A percentile compares a stretch with the other conserved stretches of the same genome.
Evolutionary conservation across 2,329 filamentous ascomycete genomes (phyloP).

Genomic region (Neonectria hederae): DNA sequence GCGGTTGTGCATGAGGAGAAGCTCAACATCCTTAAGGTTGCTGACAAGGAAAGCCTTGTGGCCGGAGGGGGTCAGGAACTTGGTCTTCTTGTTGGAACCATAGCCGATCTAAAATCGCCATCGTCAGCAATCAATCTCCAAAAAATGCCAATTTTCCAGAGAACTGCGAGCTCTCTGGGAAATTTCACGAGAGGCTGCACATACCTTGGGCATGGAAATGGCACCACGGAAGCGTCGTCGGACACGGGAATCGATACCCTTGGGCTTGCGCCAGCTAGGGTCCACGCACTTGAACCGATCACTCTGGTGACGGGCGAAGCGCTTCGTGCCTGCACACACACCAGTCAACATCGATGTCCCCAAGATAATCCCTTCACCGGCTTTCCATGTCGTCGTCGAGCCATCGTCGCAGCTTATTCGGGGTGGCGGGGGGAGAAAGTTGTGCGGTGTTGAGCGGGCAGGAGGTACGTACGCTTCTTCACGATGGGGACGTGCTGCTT

Average conservation of each 20-base stretch:
- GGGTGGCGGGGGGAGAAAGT: constrained; percentile 11
- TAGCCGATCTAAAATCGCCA: constrained; percentile 82
- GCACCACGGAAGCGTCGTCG: constrained; percentile 97
- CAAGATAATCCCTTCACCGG: constrained; percentile 9
- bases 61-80: constrained; percentile 98
- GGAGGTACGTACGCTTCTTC: constrained; percentile 93
- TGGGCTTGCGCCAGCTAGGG: constrained; percentile 97
- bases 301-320: constrained; percentile 97
- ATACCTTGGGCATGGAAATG: constrained; percentile 97
- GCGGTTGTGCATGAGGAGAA: constrained; percentile 99
- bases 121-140: constrained; percentile 29
- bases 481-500: constrained; percentile 99
- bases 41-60: constrained; percentile 99
- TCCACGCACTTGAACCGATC: constrained; percentile 95
- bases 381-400: constrained; percentile 28
- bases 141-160: background rate
- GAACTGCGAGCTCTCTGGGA: constrained; percentile 10
- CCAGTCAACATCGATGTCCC: constrained; percentile 50
- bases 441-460: constrained; percentile 24
- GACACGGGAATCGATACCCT: constrained; percentile 99
- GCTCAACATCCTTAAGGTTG: constrained; percentile 95
- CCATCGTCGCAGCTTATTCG: constrained; percentile 26
- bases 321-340: constrained; percentile 77
- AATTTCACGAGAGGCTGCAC: constrained; percentile 50
- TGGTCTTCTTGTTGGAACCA: constrained; percentile 99